Evolutionary conservation across 352 stramenopile genomes (phyloP).

Genomic region (Phytophthora melonis): DNA sequence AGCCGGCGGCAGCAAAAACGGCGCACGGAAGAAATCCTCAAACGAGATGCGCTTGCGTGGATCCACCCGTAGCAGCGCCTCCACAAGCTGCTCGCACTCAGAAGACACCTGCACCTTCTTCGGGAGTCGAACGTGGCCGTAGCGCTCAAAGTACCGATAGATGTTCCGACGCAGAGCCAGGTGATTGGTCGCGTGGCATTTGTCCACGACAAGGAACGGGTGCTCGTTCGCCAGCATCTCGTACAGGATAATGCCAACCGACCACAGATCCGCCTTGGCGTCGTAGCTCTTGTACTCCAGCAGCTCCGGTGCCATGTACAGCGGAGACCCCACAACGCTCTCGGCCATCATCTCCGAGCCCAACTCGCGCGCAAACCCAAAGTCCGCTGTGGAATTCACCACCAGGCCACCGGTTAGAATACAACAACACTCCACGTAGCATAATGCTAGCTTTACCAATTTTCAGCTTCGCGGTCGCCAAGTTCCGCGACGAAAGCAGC

Average conservation of each 20-base stretch:
- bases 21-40: constrained; percentile 78
- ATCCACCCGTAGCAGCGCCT: constrained; percentile 68
- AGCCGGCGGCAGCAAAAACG: constrained; percentile 68
- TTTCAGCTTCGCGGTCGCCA: constrained; percentile 74
- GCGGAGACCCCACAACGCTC: constrained; percentile 80
- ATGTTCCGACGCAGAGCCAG: constrained; percentile 81
- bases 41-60: constrained; percentile 78
- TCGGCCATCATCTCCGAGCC: constrained; percentile 80
- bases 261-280: constrained; percentile 85
- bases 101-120: constrained; percentile 61
- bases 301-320: constrained; percentile 85
- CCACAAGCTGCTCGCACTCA: constrained; percentile 72
- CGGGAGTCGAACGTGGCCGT: constrained; percentile 61
- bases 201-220: constrained; percentile 80
- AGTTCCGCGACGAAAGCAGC: constrained; percentile 75
- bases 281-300: constrained; percentile 90
- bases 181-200: constrained; percentile 81
- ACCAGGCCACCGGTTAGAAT: constrained; percentile 24
- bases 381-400: constrained; percentile 57
- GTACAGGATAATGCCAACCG: constrained; percentile 84
- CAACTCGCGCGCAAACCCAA: constrained; percentile 77
- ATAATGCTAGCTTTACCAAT: constrained; percentile 52
- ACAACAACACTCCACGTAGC: constrained; percentile 2
- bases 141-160: constrained; percentile 76
- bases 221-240: constrained; percentile 88